A percentile compares a stretch with the other conserved stretches of the same genome.
These are phyloP conservation scores for Nothophytophthora sp. DNA, from an alignment of 352 stramenopile genomes.

Conservation along the genomic window DNA sequence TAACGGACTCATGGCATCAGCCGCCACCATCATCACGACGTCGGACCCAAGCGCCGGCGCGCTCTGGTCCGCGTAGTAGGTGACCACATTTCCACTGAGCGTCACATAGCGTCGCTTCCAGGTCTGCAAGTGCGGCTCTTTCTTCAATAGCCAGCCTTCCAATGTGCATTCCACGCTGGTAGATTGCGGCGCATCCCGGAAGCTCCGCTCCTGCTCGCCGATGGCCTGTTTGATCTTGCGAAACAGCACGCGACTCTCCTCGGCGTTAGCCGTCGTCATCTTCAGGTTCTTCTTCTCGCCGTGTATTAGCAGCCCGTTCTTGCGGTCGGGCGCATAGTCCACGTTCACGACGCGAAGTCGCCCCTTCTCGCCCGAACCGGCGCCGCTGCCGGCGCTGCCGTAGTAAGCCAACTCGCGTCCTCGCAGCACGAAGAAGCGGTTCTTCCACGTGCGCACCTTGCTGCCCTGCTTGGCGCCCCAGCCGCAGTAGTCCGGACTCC, in stretches of 20 bases:
- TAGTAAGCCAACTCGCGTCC: constrained; percentile 66
- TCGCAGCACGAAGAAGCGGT: constrained; percentile 68
- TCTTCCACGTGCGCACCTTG: constrained; percentile 73
- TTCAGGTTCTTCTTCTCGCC: constrained; percentile 62
- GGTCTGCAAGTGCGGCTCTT: constrained; percentile 15
- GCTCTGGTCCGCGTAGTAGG: constrained; percentile 45
- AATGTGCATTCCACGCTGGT: background rate
- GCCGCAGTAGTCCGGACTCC: constrained; percentile 45
- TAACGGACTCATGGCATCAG: constrained; percentile 21
- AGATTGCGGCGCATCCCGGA: constrained; percentile 1
- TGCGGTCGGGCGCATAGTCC: constrained; percentile 45
- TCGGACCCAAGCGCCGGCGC: constrained; percentile 28
- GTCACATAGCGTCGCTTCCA: constrained; percentile 67
- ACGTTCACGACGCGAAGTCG: constrained; percentile 54
- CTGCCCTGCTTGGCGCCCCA: constrained; percentile 79
- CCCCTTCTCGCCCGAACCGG: constrained; percentile 59
- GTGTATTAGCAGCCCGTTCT: constrained; percentile 59
- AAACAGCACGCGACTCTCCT: constrained; percentile 61
- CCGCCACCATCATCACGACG: constrained; percentile 24
- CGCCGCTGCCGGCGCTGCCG: constrained; percentile 32
- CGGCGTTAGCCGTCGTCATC: constrained; percentile 53
- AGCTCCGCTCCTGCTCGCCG: constrained; percentile 29
- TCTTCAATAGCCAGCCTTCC: constrained; percentile 47
- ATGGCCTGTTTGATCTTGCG: constrained; percentile 44
- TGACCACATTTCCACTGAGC: constrained; percentile 47